These are phyloP conservation scores for Aspergillus novofumigatus DNA, from an alignment of 2,329 filamentous ascomycete species.

Conservation along the genomic window DNA sequence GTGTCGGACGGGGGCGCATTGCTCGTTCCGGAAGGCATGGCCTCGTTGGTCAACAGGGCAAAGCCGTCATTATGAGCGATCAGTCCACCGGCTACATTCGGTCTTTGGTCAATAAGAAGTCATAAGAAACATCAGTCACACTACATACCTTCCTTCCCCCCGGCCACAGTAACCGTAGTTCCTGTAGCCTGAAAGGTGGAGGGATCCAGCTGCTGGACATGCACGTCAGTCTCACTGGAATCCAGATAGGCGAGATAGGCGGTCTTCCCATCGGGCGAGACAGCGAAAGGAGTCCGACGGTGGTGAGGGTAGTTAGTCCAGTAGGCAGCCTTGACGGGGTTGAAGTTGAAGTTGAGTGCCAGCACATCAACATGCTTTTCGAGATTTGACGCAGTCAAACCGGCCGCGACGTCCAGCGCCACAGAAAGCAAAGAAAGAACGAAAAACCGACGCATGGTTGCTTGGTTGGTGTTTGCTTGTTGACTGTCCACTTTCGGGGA, in stretches of 20 bases:
- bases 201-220: conserved; percentile 55
- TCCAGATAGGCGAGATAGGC: conserved; percentile 61
- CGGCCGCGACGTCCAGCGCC: conserved; percentile 20
- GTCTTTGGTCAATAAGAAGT: neutral
- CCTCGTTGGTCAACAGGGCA: conserved; percentile 58
- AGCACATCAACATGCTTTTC: conserved; percentile 42
- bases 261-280: conserved; percentile 56
- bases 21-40: conserved; percentile 47
- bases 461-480: neutral
- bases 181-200: conserved; percentile 53
- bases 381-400: conserved; percentile 23
- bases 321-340: conserved; percentile 57
- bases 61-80: conserved; percentile 62
- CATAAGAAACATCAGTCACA: neutral
- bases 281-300: conserved; percentile 59
- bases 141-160: conserved; percentile 48
- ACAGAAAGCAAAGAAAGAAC: conserved; percentile 22
- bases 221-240: conserved; percentile 51
- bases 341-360: conserved; percentile 50
- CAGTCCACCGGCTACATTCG: conserved; percentile 51
- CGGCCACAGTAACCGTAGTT: conserved; percentile 48
- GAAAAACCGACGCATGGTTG: conserved; percentile 20
- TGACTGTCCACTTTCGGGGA: neutral
- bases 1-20: conserved; percentile 45
- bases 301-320: conserved; percentile 60